Evolutionary conservation across 345 rosid genomes (phyloP), one percentile per base, ranked within the genome.

Genomic region (Salix caprea): DNA sequence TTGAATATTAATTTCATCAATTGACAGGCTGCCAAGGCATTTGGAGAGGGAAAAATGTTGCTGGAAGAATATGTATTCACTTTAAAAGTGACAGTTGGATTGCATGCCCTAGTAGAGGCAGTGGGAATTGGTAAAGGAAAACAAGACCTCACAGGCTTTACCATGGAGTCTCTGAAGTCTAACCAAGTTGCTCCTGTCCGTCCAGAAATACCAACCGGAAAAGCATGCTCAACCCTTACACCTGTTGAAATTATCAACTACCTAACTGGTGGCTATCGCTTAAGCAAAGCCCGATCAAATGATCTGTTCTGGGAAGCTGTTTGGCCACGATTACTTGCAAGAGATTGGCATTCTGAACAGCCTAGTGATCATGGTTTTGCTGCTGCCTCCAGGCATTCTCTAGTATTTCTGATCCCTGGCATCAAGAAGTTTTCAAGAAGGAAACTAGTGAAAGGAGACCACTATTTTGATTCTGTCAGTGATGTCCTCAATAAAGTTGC

Each of bases 401-500:
- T 84, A 74, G 88, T 88, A 67, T 88, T 88, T 72, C 84, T 88
- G 37, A 30, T 81, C 28, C 88, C 88, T 1, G 88, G 87, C 44
- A 77, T 88, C 34, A 84, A 83, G 77, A 88, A 86, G 79, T 88
- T 88, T 58, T 88, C 91, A 34, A 84, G 88, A 72, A 84, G 88
- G 76, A 86, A 58, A 77, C 84, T 84, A 50, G 85, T 84, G 75
- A 88, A 86, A 83, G 91, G 91, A 44, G 78, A 79, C 64, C 89
- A 88, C 67, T 88, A 88, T 80, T 86, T 84, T 84, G 89, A 90
- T 84, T 92, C 93, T 56, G 83, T 88, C 42, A 86, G 82, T 82
- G 94, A 92, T 83, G 89, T 92, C 62, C 85, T 92, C 82, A 87
- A 84, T 30, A 87, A 78, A 82, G 93, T 90, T 79, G 88, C 93